These are phyloP conservation scores for Clarireedia monteithiana DNA, from an alignment of 2,329 filamentous ascomycete species.

Conservation along the genomic window DNA sequence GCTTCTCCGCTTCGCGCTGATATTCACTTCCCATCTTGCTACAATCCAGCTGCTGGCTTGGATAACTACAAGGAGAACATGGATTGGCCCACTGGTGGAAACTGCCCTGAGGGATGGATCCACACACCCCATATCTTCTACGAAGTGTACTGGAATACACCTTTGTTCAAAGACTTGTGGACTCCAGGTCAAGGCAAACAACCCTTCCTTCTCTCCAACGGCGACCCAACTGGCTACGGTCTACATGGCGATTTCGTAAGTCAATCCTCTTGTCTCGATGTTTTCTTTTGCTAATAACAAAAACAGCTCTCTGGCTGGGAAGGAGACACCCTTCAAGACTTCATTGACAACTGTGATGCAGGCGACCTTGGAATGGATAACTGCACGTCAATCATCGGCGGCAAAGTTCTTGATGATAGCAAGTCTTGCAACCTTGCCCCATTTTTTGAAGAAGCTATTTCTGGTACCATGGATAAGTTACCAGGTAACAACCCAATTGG, in stretches of 20 bases:
- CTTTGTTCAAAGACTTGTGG: slow-evolving; percentile 50
- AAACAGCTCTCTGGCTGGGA: slow-evolving; percentile 73
- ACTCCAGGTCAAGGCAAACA: slow-evolving; percentile 53
- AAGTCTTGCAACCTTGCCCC: slow-evolving; percentile 43
- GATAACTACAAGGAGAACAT: slow-evolving; percentile 57
- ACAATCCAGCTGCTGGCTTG: slow-evolving; percentile 58
- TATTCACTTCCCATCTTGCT: slow-evolving; percentile 83
- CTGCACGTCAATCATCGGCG: slow-evolving; percentile 50
- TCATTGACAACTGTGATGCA: slow-evolving; percentile 63
- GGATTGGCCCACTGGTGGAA: slow-evolving; percentile 65
- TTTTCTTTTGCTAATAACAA: slow-evolving; percentile 28
- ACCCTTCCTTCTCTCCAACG: slow-evolving; percentile 74
- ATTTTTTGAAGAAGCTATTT: slow-evolving; percentile 38
- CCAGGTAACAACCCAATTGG: slow-evolving; percentile 49
- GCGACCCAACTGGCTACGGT: slow-evolving; percentile 66
- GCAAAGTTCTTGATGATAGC: slow-evolving; percentile 17
- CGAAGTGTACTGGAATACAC: slow-evolving; percentile 78
- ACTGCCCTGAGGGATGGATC: slow-evolving; percentile 64
- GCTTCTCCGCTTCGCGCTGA: slow-evolving; percentile 67
- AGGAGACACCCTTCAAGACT: slow-evolving; percentile 56
- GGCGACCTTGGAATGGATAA: slow-evolving; percentile 52
- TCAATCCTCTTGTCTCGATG: not conserved
- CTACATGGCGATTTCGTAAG: slow-evolving; percentile 68
- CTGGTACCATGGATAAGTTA: slow-evolving; percentile 38
- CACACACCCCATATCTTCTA: slow-evolving; percentile 72